A percentile compares a stretch with the other conserved stretches of the same genome.
Evolutionary conservation across 208 protist species (phyloP).

Genomic region (Leishmania tropica): DNA sequence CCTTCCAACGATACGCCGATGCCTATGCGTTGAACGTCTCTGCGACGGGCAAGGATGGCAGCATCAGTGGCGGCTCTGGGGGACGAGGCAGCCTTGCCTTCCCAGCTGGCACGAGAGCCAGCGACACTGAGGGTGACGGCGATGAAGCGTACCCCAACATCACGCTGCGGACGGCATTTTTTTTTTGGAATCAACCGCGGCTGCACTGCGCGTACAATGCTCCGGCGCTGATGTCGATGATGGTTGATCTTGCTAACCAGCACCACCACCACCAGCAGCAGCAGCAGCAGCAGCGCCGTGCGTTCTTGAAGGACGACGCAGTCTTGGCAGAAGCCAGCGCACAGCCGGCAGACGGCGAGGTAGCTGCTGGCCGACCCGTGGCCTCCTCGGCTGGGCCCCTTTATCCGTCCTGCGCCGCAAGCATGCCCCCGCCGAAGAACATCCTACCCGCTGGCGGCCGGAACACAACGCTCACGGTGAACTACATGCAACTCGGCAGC

Average conservation of each 20-base stretch:
- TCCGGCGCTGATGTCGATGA: slow-evolving; percentile 20
- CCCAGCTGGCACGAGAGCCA: not conserved
- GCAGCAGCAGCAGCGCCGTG: not conserved
- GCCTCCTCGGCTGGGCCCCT: not conserved
- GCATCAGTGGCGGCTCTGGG: not conserved
- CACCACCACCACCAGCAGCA: not conserved
- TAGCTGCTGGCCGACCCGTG: not conserved
- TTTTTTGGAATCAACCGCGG: slow-evolving; percentile 54
- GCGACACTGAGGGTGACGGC: not conserved
- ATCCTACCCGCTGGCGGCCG: not conserved
- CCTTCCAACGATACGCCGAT: slow-evolving; percentile 19
- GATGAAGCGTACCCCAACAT: slow-evolving; percentile 7
- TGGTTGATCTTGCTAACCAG: not conserved
- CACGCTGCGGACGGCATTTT: slow-evolving; percentile 30
- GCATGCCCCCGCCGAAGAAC: slow-evolving; percentile 6
- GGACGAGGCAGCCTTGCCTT: not conserved
- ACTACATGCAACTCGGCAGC: slow-evolving; percentile 31
- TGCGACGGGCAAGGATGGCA: not conserved
- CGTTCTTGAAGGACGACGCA: not conserved
- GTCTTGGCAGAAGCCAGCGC: not conserved
- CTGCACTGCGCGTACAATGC: slow-evolving; percentile 49
- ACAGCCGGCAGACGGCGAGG: not conserved
- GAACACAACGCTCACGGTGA: slow-evolving; percentile 4
- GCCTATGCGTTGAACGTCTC: not conserved
- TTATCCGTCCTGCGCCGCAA: slow-evolving; percentile 16